Evolutionary conservation across 495 filamentous ascomycete genomes (phyloP), one percentile per base, ranked within the genome.

Genomic region (Aspergillus nanangensis): DNA sequence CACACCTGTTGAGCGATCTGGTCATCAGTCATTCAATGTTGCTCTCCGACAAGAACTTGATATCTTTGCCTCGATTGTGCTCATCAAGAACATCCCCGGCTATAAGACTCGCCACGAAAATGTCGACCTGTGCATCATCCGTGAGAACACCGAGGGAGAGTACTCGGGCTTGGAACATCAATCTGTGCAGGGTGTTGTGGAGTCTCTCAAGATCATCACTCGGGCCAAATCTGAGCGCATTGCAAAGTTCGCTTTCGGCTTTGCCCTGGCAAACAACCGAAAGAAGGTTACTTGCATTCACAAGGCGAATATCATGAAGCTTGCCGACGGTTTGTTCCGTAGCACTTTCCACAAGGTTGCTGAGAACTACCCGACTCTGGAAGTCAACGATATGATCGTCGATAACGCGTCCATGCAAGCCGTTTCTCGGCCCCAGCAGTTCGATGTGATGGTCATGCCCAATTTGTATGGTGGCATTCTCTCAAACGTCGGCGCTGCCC

Each of bases 231-330:
- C 90, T 32, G 93, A 98, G 80, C 88, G 93, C 48, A 97, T 98
- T 58, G 88, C 90, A 67, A 96, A 96, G 68, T 98, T 98, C 59
- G 93, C 94, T 38, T 96, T 97, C 72, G 83, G 85, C 69, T 98
- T 97, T 64, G 93, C 93, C 13, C 84, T 96, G 35, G 93, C 94
- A 58, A 98, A 97, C 76, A 90, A 95, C 82, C 80, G 94, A 60
- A 89, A 93, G 77, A 97, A 96, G 82, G 89, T 97, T 21, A 97
- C 91, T 51, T 96, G 90, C 71, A 96, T 98, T 59, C 94, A 98
- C 81, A 98, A 98, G 78, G 94, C 93, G 62, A 98, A 97, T 77
- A 98, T 98, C 75, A 98, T 98, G 93, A 97, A 98, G 79, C 78
- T 98, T 41, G 92, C 91, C 69, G 93, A 97, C 60, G 93, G 93